phyloP scores from a whole-genome alignment of 257 asterid species.

The Solanum clarkiae region DNA sequence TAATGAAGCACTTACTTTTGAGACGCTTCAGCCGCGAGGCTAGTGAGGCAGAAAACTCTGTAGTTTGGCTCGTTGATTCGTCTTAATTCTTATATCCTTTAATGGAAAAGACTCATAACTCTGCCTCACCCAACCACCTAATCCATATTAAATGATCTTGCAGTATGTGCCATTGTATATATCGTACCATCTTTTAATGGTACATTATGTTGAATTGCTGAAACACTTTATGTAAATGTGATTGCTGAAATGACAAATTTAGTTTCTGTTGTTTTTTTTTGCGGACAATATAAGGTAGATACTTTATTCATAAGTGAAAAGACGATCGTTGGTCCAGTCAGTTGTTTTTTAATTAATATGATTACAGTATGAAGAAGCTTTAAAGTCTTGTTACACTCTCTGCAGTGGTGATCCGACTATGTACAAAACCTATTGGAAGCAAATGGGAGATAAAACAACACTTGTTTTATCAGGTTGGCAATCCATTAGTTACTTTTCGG shows the following conservation, averaged over 20 bases:
- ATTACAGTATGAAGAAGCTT: neutral
- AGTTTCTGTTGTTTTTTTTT: neutral
- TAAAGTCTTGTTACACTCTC: neutral
- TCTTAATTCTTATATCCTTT: conserved; percentile 40
- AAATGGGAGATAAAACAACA: conserved; percentile 56
- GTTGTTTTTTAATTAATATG: neutral
- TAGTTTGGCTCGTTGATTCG: conserved; percentile 5
- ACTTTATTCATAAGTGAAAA: neutral
- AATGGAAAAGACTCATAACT: conserved; percentile 26
- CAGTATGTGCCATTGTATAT: conserved; percentile 34
- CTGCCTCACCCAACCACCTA: conserved; percentile 40
- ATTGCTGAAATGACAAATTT: neutral
- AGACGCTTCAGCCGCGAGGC: neutral
- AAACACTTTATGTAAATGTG: neutral
- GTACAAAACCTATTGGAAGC: conserved; percentile 78
- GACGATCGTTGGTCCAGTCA: neutral
- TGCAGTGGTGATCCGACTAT: conserved; percentile 94
- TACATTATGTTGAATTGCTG: neutral
- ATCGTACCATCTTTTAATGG: conserved; percentile 18
- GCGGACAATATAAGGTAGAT: neutral
- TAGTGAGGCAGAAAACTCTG: neutral
- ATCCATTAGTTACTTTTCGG: conserved; percentile 82
- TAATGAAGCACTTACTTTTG: neutral
- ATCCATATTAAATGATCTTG: conserved; percentile 29
- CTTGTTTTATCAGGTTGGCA: conserved; percentile 80